Percentiles rank a stretch among this genome's conserved stretches.
Conservation (phyloP, 2,329 filamentous ascomycete species). For the Apiospora saccharicola region DNA sequence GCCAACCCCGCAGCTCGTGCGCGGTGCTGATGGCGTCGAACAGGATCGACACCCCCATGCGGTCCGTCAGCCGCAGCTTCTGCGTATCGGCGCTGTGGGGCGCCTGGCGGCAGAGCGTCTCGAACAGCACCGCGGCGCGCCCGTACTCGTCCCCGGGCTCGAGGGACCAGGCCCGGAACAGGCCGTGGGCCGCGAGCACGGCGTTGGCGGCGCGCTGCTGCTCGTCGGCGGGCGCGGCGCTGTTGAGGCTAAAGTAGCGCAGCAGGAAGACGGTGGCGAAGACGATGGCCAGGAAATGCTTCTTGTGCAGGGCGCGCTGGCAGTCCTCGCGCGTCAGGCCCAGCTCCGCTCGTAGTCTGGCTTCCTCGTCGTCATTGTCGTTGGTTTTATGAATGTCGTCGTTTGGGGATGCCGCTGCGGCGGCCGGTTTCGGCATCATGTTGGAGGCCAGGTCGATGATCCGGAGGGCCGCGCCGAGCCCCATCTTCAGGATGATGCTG, state of each 20-base stretch:
- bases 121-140: constrained; percentile 37
- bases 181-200: constrained; percentile 38
- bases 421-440: not conserved
- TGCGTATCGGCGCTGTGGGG: constrained; percentile 30
- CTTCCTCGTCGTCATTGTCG: not conserved
- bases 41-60: constrained; percentile 38
- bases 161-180: constrained; percentile 36
- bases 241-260: constrained; percentile 40
- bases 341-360: constrained; percentile 28
- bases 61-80: constrained; percentile 31
- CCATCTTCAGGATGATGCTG: constrained; percentile 38
- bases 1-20: constrained; percentile 30
- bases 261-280: constrained; percentile 43
- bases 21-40: constrained; percentile 35
- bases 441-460: constrained; percentile 38
- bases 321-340: constrained; percentile 30
- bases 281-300: constrained; percentile 38
- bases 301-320: constrained; percentile 36
- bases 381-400: too few species aligned
- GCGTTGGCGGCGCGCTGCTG: constrained; percentile 40
- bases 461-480: constrained; percentile 38
- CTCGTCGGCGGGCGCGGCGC: constrained; percentile 36
- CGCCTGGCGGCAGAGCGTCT: constrained; percentile 38
- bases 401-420: constrained; percentile 21
- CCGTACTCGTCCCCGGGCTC: constrained; percentile 37